A percentile compares a stretch with the other conserved stretches of the same genome.
phyloP scores from a whole-genome alignment of 1,284 basidiomycete species.

The Fomitopsis schrenkii region DNA sequence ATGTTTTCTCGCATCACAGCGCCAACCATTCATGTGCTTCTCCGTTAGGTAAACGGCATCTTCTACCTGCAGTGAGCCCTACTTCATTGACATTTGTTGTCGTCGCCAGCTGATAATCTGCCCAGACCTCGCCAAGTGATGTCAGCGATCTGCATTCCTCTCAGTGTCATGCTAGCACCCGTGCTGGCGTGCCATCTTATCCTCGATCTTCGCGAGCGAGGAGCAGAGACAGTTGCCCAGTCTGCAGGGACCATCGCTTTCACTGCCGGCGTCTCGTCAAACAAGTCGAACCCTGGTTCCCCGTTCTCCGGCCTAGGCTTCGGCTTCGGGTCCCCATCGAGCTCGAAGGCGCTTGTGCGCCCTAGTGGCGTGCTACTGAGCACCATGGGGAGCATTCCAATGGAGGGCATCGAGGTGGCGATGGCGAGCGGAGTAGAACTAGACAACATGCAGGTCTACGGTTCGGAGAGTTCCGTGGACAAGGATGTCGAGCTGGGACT shows the following conservation, averaged over 20 bases:
- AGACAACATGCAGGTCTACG: conserved; percentile 54
- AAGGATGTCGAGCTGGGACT: conserved; percentile 36
- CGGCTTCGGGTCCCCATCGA: conserved; percentile 29
- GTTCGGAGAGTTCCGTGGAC: conserved; percentile 28
- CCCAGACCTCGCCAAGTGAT: conserved; percentile 71
- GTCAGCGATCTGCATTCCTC: conserved; percentile 80
- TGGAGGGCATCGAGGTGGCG: conserved; percentile 21
- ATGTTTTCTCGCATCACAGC: not conserved
- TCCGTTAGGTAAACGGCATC: conserved; percentile 60
- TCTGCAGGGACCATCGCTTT: conserved; percentile 40
- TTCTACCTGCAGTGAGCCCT: conserved; percentile 71
- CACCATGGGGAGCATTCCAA: conserved; percentile 58
- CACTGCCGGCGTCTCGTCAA: conserved; percentile 25
- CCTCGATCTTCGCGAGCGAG: conserved; percentile 71
- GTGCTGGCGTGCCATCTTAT: conserved; percentile 74
- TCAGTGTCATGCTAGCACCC: conserved; percentile 81
- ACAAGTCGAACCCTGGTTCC: conserved; percentile 26
- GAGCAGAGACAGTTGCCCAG: conserved; percentile 67
- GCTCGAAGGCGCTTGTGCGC: conserved; percentile 24
- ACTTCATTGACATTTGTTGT: not conserved
- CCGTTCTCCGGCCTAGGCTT: conserved; percentile 29
- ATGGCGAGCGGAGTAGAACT: conserved; percentile 37
- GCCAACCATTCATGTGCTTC: not conserved
- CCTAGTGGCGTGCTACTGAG: conserved; percentile 57
- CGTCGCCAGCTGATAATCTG: conserved; percentile 6